These are phyloP conservation scores for Ulota crispa DNA, from an alignment of 225 moss, liverwort and hornwort species.

Conservation along the genomic window DNA sequence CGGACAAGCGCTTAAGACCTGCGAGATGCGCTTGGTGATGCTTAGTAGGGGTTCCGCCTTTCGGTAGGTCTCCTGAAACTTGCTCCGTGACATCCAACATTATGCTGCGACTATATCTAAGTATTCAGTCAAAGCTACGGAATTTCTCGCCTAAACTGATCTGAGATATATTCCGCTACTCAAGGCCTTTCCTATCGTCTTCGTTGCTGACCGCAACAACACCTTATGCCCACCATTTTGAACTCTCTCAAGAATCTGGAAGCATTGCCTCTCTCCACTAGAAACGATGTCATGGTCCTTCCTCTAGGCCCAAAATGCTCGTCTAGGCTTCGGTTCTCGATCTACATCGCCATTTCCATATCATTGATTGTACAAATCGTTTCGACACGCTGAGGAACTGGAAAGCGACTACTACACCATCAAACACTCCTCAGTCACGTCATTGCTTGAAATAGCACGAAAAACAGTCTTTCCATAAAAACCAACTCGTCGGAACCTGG, in stretches of 20 bases:
- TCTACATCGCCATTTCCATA: neutral
- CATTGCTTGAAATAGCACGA: neutral
- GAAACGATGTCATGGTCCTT: neutral
- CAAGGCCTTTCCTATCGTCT: constrained; percentile 7
- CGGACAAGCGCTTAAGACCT: constrained; percentile 84
- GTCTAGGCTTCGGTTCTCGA: neutral
- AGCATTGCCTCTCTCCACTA: neutral
- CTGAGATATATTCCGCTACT: neutral
- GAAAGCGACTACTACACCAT: neutral
- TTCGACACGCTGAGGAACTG: neutral
- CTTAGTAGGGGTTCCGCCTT: constrained; percentile 41
- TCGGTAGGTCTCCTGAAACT: constrained; percentile 33
- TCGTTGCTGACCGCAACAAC: constrained; percentile 2
- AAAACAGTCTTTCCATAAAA: neutral
- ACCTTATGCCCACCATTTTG: constrained; percentile 1
- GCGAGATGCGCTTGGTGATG: constrained; percentile 75
- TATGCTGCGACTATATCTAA: constrained; percentile 1
- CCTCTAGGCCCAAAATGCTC: neutral
- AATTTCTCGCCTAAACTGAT: constrained; percentile 11
- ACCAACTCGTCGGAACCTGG: neutral
- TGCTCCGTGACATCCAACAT: constrained; percentile 75
- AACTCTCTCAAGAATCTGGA: neutral
- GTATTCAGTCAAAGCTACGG: neutral
- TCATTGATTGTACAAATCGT: neutral
- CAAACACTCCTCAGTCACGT: neutral